These are phyloP conservation scores for Blastobotrys proliferans DNA, from an alignment of 1,139 yeast species.

Conservation along the genomic window DNA sequence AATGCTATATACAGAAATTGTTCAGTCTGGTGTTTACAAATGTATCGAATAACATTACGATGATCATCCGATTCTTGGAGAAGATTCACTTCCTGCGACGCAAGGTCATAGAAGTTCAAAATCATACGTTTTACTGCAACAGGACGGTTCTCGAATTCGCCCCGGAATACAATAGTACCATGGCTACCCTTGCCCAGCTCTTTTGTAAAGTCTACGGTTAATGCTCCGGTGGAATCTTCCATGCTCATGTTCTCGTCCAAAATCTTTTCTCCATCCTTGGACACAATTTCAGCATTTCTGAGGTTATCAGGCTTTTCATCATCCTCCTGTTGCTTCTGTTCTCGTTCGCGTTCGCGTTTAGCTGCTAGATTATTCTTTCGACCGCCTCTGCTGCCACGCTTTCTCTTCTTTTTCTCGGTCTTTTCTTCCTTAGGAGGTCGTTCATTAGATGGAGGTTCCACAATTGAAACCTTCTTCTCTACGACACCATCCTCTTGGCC, in stretches of 20 bases:
- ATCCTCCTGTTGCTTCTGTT: conserved; percentile 2
- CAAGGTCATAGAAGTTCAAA: conserved; percentile 87
- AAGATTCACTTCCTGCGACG: conserved; percentile 86
- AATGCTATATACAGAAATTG: conserved; percentile 88
- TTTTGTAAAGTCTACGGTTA: conserved; percentile 34
- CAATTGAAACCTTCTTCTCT: conserved; percentile 19
- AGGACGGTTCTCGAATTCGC: conserved; percentile 78
- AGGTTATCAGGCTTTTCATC: conserved; percentile 8
- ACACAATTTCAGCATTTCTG: background rate
- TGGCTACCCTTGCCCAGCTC: conserved; percentile 93
- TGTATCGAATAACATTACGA: conserved; percentile 89
- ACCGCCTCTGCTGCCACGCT: conserved; percentile 87
- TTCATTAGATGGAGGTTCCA: conserved; percentile 19
- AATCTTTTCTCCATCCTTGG: conserved; percentile 1
- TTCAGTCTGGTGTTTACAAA: conserved; percentile 84
- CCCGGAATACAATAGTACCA: conserved; percentile 91
- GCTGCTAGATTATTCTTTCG: conserved; percentile 42
- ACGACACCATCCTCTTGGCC: conserved; percentile 1
- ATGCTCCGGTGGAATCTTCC: background rate
- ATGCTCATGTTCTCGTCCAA: background rate
- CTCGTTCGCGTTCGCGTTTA: conserved; percentile 31
- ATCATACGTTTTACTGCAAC: conserved; percentile 96
- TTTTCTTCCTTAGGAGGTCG: conserved; percentile 5
- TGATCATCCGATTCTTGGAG: conserved; percentile 95
- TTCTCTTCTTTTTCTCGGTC: conserved; percentile 48